These are phyloP conservation scores for Lumnitzera littorea DNA, from an alignment of 345 rosid genomes.

Conservation along the genomic window DNA sequence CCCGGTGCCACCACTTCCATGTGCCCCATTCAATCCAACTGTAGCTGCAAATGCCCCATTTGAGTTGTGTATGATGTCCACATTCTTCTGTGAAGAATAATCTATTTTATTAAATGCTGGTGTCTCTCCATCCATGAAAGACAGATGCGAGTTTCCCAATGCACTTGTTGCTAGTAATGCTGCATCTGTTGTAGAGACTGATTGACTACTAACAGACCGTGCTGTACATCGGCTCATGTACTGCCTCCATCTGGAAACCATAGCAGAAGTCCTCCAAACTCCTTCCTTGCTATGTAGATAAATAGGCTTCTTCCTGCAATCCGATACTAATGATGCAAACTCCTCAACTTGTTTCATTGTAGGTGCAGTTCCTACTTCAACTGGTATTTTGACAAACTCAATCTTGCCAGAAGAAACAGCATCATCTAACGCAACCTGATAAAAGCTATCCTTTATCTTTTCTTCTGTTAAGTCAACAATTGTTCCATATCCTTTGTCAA, in stretches of 20 bases:
- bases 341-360: slow-evolving; percentile 83
- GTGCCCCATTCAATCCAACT: slow-evolving; percentile 15
- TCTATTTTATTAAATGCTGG: slow-evolving; percentile 26
- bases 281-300: slow-evolving; percentile 96
- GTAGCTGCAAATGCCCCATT: slow-evolving; percentile 25
- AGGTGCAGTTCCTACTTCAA: slow-evolving; percentile 79
- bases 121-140: slow-evolving; percentile 20
- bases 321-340: slow-evolving; percentile 76
- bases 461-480: slow-evolving; percentile 85
- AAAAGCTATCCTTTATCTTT: slow-evolving; percentile 68
- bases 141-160: slow-evolving; percentile 11
- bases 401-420: slow-evolving; percentile 57
- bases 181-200: slow-evolving; percentile 10
- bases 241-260: slow-evolving; percentile 97
- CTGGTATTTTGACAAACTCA: slow-evolving; percentile 62
- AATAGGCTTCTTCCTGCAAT: slow-evolving; percentile 66
- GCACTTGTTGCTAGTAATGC: slow-evolving; percentile 12
- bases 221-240: slow-evolving; percentile 50
- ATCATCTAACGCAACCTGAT: slow-evolving; percentile 54
- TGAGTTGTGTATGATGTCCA: slow-evolving; percentile 20
- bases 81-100: slow-evolving; percentile 19
- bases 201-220: slow-evolving; percentile 7
- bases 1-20: slow-evolving; percentile 17
- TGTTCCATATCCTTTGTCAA: slow-evolving; percentile 73
- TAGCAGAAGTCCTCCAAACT: slow-evolving; percentile 75